Base-by-base conservation (phyloP, 2,329 filamentous ascomycete genomes). In the Xylariaceae sp. region DNA sequence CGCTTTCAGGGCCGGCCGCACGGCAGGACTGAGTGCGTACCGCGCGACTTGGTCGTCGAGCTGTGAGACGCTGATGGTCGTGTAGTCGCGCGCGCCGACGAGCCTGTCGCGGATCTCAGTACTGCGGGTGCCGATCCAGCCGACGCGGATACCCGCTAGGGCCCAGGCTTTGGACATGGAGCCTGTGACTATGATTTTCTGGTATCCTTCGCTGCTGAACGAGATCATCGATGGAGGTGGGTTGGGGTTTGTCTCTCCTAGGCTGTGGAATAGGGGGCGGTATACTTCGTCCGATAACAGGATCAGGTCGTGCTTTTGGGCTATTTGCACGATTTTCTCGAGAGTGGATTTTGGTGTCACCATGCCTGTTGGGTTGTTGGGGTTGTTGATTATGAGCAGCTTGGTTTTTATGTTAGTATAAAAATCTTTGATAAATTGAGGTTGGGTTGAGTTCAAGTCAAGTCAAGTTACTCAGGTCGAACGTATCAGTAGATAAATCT, bases 111-210 rank as follows among this genome's bases (percentile, higher is more conserved):
- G 75, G 45, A 94, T 73, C 1, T 69, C 67, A 5, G 63, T 60
- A 63, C 81, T 79, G 21, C 80, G 79, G 12, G 83, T 85, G 3
- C 86, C 87, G 47, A 92, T 75, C 90, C 90, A 96, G 23, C 90
- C 90, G 1, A 91, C 67, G 1, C 89, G 82, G 50, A 94, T 83
- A 2, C 90, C 89, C 1, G 89, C 88, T 4, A 95, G 70, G 2
- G 86, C 82, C 67, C 89, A 95, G 0, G 88, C 86, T 67, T 95
- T 95, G 21, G 86, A 92, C 72, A 94, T 80, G 16, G 86, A 91
- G 12, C 89, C 85, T 0, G 87, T 93, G 11, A 81, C 80, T 23
- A 95, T 73, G 19, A 79, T 77, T 45, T 82, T 84, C 3, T 77
- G 68, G 65, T 94, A 93, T 35, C 82, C 83, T n/a, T n/a, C n/a